phyloP scores from a whole-genome alignment of 2,329 filamentous ascomycete genomes.

The Podosphaera fusca region DNA sequence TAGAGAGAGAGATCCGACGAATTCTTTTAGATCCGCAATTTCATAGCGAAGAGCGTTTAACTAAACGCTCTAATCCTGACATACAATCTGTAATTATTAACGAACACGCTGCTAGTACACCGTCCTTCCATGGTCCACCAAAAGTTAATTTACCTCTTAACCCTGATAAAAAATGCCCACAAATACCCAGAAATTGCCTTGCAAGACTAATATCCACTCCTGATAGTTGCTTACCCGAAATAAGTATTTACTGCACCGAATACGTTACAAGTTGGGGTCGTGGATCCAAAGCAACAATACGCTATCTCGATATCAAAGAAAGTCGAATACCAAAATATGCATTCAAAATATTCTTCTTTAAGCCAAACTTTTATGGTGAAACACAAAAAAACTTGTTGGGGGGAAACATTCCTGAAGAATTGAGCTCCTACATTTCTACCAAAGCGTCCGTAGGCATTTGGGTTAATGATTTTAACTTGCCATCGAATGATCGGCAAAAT shows the following conservation, averaged over 20 bases:
- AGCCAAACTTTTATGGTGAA: constrained; percentile 37
- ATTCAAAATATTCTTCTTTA: constrained; percentile 56
- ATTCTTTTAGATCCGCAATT: too few species aligned
- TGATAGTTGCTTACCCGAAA: constrained; percentile 38
- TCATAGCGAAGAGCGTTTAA: too few species aligned
- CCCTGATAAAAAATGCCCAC: constrained; percentile 1
- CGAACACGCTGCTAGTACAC: too few species aligned
- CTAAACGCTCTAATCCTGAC: too few species aligned
- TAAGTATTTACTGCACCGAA: constrained; percentile 41
- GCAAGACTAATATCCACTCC: constrained; percentile 43
- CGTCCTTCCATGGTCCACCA: too few species aligned
- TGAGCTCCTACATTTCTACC: constrained; percentile 51
- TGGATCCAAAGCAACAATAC: constrained; percentile 39
- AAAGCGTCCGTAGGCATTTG: constrained; percentile 54
- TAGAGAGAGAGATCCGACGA: too few species aligned
- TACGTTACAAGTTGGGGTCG: constrained; percentile 61
- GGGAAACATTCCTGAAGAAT: constrained; percentile 14
- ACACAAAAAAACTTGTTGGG: neutral
- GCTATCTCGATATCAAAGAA: constrained; percentile 40
- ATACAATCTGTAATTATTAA: too few species aligned
- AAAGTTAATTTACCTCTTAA: too few species aligned
- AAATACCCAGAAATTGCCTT: constrained; percentile 23
- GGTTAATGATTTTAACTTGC: constrained; percentile 50
- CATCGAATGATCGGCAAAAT: constrained; percentile 29
- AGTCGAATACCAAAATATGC: constrained; percentile 59